Evolutionary conservation across 345 rosid species (phyloP).

Genomic region (Populus euphratica): DNA sequence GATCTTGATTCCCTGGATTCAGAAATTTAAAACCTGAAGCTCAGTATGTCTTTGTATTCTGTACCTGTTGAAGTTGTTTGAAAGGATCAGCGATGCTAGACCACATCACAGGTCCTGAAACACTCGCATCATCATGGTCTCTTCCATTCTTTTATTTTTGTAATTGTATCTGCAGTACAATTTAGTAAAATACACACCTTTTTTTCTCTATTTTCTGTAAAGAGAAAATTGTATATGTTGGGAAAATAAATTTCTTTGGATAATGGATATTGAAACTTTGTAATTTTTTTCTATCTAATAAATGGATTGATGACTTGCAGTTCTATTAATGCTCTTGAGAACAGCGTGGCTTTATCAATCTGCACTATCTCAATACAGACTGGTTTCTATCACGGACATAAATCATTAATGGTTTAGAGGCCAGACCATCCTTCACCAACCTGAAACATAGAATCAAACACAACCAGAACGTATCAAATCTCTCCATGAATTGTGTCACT

Average conservation of each 20-base stretch:
- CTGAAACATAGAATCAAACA: background rate
- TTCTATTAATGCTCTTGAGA: background rate
- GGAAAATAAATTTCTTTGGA: background rate
- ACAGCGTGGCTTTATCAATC: background rate
- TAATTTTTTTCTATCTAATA: background rate
- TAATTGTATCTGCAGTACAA: background rate
- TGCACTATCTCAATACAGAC: background rate
- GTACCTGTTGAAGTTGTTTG: background rate
- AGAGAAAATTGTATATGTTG: background rate
- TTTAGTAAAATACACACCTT: background rate
- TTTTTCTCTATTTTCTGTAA: background rate
- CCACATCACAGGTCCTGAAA: conserved; percentile 8
- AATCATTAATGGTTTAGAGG: background rate
- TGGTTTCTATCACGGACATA: background rate
- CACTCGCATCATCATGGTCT: background rate
- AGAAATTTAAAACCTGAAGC: background rate
- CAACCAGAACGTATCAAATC: background rate
- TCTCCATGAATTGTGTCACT: background rate
- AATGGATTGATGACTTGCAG: background rate
- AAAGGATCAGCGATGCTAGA: background rate
- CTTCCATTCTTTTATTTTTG: conserved; percentile 7
- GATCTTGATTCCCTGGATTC: background rate
- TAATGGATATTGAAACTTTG: background rate
- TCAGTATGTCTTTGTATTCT: background rate
- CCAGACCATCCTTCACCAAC: background rate